phyloP scores from a whole-genome alignment of 257 asterid genomes.

The Nicotiana sylvestris region DNA sequence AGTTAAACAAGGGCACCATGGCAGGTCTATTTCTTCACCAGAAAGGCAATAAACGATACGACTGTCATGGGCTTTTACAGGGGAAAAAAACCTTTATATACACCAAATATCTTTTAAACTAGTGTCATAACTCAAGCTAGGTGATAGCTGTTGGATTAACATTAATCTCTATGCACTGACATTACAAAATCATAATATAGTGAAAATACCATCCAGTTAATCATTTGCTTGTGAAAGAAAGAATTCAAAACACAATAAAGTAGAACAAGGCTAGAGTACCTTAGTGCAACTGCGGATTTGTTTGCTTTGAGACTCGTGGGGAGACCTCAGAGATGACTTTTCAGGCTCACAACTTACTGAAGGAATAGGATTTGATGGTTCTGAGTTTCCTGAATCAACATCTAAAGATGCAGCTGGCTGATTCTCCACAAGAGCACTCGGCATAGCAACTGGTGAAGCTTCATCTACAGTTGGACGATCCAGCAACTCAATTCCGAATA shows the following conservation, averaged over 20 bases:
- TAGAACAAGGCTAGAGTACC: constrained; percentile 33
- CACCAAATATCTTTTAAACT: background rate
- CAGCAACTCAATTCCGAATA: constrained; percentile 76
- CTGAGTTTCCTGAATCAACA: constrained; percentile 60
- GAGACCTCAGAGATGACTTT: constrained; percentile 64
- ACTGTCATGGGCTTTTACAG: background rate
- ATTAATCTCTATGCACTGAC: background rate
- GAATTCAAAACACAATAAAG: background rate
- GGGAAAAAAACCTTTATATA: background rate
- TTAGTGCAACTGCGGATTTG: constrained; percentile 83
- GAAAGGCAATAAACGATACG: background rate
- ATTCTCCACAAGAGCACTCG: constrained; percentile 48
- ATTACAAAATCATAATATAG: background rate
- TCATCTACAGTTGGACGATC: constrained; percentile 55
- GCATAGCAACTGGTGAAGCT: constrained; percentile 30
- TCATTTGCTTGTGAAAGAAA: background rate
- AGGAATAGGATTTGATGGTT: constrained; percentile 61
- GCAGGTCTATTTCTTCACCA: background rate
- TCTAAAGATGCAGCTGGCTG: constrained; percentile 39
- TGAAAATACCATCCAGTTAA: background rate
- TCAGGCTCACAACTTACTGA: constrained; percentile 66
- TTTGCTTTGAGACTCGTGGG: constrained; percentile 58
- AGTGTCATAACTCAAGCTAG: background rate
- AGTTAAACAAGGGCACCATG: background rate
- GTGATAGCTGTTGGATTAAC: background rate